Base-by-base conservation (phyloP, 768 basidiomycete species). In the Trametes villosa region DNA sequence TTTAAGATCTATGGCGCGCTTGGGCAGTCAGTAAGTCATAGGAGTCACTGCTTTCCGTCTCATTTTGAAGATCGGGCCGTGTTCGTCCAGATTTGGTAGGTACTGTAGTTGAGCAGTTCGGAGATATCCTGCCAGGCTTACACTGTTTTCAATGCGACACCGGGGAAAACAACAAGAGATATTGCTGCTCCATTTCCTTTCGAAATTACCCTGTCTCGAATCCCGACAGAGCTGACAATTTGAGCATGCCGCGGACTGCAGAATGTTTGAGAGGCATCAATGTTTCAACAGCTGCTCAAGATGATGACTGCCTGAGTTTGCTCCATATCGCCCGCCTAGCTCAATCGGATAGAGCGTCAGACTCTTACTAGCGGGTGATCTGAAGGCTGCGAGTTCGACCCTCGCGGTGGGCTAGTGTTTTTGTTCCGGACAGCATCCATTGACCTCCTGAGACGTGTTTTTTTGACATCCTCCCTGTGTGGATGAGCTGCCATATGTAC, bases 331-430 rank as follows among this genome's bases (percentile, higher is more conserved):
- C 81, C 83, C 77, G 83, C 82, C 81, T 84, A 83, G 83, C 81
- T 83, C 81, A 84, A 84, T 84, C 81, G 82, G 81, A 83, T 83
- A 83, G 82, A 84, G 81, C 81, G 81, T 83, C 83, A 84, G 81
- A 83, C 81, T 84, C 79, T 83, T 84, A 83, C 58, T 63, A 36
- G 36, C 51, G 51, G 51, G 55, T 57, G 51, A 82, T 83, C 81
- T 83, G 81, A 83, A 82, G 82, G 81, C 80, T 82, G 81, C 81
- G 80, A 81, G 81, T 83, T 82, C 81, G 81, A 82, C 82, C 81
- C 81, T 81, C 81, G 81, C 81, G 81, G 81, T 82, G 82, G 81
- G 81, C 82, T 83, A 83, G 45, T n/a, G n/a, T n/a, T n/a, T n/a
- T n/a, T n/a, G n/a, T n/a, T n/a, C n/a, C n/a, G n/a, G n/a, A n/a